A percentile compares a stretch with the other conserved stretches of the same genome.
These are phyloP conservation scores for Tylopilus orsonianus DNA, from an alignment of 1,284 basidiomycete species.

Conservation along the genomic window DNA sequence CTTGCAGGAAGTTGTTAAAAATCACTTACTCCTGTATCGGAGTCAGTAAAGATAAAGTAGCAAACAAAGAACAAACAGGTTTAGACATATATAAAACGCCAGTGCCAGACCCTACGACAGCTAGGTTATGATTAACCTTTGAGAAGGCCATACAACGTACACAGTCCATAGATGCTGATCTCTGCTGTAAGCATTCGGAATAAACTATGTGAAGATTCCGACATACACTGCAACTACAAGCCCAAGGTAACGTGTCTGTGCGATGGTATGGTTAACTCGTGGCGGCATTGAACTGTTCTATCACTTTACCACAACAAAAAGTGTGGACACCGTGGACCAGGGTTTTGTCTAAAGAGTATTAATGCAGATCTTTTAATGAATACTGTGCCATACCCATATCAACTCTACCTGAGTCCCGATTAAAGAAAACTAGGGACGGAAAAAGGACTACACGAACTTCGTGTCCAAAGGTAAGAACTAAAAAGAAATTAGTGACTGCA, in stretches of 20 bases:
- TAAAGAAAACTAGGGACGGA: neutral
- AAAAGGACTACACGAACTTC: neutral
- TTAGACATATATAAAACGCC: neutral
- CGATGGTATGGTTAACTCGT: neutral
- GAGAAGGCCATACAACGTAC: neutral
- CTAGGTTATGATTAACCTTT: neutral
- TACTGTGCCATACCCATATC: constrained; percentile 8
- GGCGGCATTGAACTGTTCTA: neutral
- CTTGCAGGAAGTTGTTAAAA: neutral
- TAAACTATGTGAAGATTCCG: neutral
- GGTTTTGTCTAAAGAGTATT: constrained; percentile 3
- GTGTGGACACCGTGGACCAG: constrained; percentile 7
- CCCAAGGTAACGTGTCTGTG: constrained; percentile 9
- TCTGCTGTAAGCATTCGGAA: neutral
- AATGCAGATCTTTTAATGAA: neutral
- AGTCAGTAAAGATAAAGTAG: neutral
- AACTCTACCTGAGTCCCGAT: constrained; percentile 2
- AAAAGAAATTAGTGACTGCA: neutral
- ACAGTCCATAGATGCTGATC: neutral
- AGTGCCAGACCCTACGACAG: neutral
- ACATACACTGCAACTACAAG: constrained; percentile 9
- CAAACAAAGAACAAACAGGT: neutral
- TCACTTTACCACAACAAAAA: constrained; percentile 7
- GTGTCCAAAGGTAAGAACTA: constrained; percentile 2
- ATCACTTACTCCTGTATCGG: constrained; percentile 3